These are phyloP conservation scores for Parachlorella kessleri DNA, from an alignment of 139 green algal species.

Conservation along the genomic window DNA sequence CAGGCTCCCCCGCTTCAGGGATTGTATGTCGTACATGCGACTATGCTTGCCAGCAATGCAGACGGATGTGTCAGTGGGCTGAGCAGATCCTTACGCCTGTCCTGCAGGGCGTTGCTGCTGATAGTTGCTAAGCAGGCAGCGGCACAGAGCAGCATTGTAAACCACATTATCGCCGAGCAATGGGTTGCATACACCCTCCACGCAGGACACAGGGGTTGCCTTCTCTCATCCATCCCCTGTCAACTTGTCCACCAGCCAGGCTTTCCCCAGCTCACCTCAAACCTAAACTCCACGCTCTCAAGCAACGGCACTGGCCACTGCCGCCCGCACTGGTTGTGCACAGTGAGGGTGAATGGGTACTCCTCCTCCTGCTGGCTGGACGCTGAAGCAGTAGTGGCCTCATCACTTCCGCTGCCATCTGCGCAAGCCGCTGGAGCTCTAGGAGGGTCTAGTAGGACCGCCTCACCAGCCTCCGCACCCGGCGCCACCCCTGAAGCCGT, in stretches of 20 bases:
- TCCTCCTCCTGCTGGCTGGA: no score
- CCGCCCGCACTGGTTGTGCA: conserved; percentile 54
- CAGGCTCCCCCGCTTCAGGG: neutral
- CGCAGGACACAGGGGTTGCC: neutral
- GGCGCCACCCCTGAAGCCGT: neutral
- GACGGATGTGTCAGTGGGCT: no score
- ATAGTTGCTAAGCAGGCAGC: neutral
- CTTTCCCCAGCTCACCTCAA: neutral
- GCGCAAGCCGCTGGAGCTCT: neutral
- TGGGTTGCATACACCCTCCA: neutral
- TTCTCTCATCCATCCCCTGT: neutral
- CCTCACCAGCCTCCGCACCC: neutral
- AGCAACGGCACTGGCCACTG: conserved; percentile 63
- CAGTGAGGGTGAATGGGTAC: conserved; percentile 33
- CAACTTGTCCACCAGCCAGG: neutral
- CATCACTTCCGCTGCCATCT: neutral
- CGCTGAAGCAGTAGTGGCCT: neutral
- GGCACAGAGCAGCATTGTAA: neutral
- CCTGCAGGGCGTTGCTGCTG: neutral
- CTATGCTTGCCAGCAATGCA: neutral
- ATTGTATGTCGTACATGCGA: neutral
- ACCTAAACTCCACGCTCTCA: conserved; percentile 25
- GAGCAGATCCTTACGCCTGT: no score
- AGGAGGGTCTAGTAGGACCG: neutral
- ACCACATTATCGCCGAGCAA: neutral